Percentiles rank a stretch among this genome's conserved stretches.
Conservation (phyloP, 768 basidiomycete species). For the Phaeotremella fagi region DNA sequence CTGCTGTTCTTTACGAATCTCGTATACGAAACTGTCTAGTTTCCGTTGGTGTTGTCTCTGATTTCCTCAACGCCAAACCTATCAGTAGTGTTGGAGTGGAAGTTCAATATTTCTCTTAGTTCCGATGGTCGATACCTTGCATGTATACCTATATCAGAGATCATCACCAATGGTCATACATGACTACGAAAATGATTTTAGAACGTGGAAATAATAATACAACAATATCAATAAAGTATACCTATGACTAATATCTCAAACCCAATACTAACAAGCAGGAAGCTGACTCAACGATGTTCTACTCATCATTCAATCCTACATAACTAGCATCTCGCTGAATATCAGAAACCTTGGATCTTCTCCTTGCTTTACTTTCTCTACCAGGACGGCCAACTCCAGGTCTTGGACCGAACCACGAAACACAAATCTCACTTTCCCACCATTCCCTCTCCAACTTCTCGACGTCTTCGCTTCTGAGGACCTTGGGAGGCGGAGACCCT, state of each 20-base stretch:
- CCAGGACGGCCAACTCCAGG: neutral
- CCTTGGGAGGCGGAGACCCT: too few relatives aligned
- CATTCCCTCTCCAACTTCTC: slow-evolving; percentile 26
- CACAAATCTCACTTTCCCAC: slow-evolving; percentile 32
- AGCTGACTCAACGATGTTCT: neutral
- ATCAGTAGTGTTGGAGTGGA: slow-evolving; percentile 88
- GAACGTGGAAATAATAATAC: too few relatives aligned
- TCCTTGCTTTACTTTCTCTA: neutral
- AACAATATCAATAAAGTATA: neutral
- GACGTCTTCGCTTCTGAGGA: slow-evolving; percentile 7
- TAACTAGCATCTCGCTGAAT: slow-evolving; percentile 10
- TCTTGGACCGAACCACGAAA: slow-evolving; percentile 33
- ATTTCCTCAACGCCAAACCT: slow-evolving; percentile 78
- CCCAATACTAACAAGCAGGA: too few relatives aligned
- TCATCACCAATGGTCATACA: neutral
- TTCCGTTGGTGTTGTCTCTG: slow-evolving; percentile 84
- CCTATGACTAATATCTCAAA: neutral
- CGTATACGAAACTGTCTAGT: slow-evolving; percentile 82
- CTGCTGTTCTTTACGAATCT: slow-evolving; percentile 91
- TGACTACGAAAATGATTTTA: neutral
- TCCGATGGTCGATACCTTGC: neutral
- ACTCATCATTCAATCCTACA: slow-evolving; percentile 12
- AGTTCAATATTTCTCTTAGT: slow-evolving; percentile 70
- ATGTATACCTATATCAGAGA: neutral
- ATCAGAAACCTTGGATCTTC: neutral